These are phyloP conservation scores for Pontederia paniculata DNA, from an alignment of 176 grass and related monocot species.

Conservation along the genomic window DNA sequence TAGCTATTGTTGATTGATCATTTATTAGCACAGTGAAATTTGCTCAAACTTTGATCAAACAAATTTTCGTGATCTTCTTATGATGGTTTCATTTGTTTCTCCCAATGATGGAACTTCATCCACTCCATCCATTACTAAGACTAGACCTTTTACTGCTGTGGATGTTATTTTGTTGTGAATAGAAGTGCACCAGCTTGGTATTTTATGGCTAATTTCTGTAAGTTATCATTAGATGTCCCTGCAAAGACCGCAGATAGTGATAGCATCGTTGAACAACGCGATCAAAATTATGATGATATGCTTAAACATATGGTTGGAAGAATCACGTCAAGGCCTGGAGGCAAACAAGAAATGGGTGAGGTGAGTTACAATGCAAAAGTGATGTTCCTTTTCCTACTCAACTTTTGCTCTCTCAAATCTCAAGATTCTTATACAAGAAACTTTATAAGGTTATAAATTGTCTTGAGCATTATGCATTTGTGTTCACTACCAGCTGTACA, in stretches of 20 bases:
- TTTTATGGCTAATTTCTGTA: not conserved
- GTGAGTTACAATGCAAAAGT: conserved; percentile 27
- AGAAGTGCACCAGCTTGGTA: not conserved
- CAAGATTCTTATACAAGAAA: too few relatives aligned
- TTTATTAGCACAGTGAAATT: too few relatives aligned
- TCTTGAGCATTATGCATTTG: too few relatives aligned
- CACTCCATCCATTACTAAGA: too few relatives aligned
- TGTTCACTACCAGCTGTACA: too few relatives aligned
- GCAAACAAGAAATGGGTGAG: conserved; percentile 86
- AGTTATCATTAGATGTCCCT: conserved; percentile 32
- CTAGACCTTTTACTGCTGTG: too few relatives aligned
- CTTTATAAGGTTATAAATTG: too few relatives aligned
- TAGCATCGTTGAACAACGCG: conserved; percentile 50
- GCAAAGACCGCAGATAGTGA: conserved; percentile 19
- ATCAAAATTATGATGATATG: conserved; percentile 88
- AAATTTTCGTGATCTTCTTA: too few relatives aligned
- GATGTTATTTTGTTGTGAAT: not conserved
- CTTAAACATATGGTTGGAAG: conserved; percentile 84
- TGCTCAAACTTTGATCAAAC: too few relatives aligned
- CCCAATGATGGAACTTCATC: too few relatives aligned
- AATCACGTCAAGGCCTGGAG: conserved; percentile 79
- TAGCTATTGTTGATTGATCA: too few relatives aligned
- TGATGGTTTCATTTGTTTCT: too few relatives aligned
- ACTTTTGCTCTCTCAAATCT: not conserved
- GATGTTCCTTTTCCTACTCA: not conserved